phyloP scores from a whole-genome alignment of 257 asterid species.

The Solanum neorickii region DNA sequence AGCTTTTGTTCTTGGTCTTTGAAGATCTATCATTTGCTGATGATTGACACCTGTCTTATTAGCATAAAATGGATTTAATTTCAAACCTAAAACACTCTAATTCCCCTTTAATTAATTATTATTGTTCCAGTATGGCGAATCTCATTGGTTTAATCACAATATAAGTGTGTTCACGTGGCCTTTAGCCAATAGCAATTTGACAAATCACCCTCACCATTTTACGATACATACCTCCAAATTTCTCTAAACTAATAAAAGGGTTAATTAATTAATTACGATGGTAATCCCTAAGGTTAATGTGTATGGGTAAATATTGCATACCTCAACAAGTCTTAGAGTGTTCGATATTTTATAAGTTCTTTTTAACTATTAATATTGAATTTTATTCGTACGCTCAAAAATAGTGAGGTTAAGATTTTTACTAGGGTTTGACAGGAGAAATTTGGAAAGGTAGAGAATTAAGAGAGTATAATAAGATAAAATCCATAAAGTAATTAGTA shows the following conservation, averaged over 20 bases:
- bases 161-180: constrained; percentile 15
- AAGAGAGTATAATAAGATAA: not conserved
- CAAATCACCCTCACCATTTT: not conserved
- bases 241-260: not conserved
- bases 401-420: not conserved
- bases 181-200: not conserved
- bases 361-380: not conserved
- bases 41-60: constrained; percentile 39
- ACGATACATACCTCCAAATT: not conserved
- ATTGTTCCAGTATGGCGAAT: constrained; percentile 5
- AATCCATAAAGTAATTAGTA: not conserved
- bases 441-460: not conserved
- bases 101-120: not conserved
- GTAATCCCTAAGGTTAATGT: not conserved
- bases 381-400: not conserved
- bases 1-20: constrained; percentile 6
- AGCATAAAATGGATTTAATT: not conserved
- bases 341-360: not conserved
- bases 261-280: not conserved
- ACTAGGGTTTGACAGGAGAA: not conserved
- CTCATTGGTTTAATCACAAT: constrained; percentile 15
- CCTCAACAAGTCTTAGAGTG: not conserved
- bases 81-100: not conserved
- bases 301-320: not conserved
- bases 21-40: constrained; percentile 23